phyloP scores from a whole-genome alignment of 192 early-diverging fungal genomes.

The Spinellus fusiger region DNA sequence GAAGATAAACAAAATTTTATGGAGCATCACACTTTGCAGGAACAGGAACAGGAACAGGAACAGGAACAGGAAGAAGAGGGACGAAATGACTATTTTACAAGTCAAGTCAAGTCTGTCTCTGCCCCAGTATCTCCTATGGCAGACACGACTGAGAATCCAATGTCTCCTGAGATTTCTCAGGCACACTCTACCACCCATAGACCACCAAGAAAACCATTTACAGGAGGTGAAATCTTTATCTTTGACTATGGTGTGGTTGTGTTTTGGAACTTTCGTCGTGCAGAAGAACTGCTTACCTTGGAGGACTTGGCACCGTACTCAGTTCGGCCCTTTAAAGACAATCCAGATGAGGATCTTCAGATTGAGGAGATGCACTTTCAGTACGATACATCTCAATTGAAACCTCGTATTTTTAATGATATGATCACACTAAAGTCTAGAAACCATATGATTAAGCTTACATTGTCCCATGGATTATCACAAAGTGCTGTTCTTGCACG shows the following conservation, averaged over 20 bases:
- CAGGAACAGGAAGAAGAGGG: neutral
- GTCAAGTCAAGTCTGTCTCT: neutral
- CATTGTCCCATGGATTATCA: slow-evolving; percentile 47
- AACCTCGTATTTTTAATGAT: slow-evolving; percentile 79
- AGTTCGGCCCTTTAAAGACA: slow-evolving; percentile 34
- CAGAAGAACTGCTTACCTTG: slow-evolving; percentile 43
- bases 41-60: neutral
- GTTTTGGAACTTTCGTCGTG: slow-evolving; percentile 54
- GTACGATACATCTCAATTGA: slow-evolving; percentile 56
- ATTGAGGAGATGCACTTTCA: slow-evolving; percentile 79
- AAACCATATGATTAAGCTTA: slow-evolving; percentile 58
- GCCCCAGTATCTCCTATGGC: slow-evolving; percentile 7
- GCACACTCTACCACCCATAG: neutral
- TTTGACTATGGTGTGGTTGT: slow-evolving; percentile 56
- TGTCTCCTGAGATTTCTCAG: neutral
- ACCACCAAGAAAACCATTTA: slow-evolving; percentile 21
- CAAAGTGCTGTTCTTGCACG: slow-evolving; percentile 54
- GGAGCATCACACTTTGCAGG: neutral
- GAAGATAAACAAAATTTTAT: neutral
- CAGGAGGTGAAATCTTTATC: slow-evolving; percentile 51
- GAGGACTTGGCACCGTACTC: slow-evolving; percentile 38
- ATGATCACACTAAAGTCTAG: slow-evolving; percentile 72
- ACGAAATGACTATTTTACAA: neutral
- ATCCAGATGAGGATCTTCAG: slow-evolving; percentile 47
- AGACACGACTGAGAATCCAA: slow-evolving; percentile 13